Base-by-base conservation (phyloP, 192 early-diverging fungal genomes). In the Backusella tuberculispora region DNA sequence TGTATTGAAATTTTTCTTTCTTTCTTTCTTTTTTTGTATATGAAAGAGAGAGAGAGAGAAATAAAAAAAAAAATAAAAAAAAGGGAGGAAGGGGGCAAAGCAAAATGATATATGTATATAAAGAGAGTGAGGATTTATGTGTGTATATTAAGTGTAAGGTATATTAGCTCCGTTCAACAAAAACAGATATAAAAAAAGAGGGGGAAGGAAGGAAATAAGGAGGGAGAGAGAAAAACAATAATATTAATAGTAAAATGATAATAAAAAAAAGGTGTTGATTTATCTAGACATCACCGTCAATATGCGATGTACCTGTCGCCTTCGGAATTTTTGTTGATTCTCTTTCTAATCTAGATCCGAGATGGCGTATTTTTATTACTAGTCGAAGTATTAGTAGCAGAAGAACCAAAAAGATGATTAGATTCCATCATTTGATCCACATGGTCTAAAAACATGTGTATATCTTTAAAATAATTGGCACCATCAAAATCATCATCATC, bases 401-500 rank as follows among this genome's bases (percentile, higher is more conserved):
- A 60, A 60, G 21, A 5, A 13, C 53, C 53, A 60, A 60, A 60
- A 60, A 60, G 19, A 12, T 60, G 9, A 60, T 60, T 60, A 19
- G 53, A 60, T 13, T 26, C 53, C 53, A 60, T 60, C 53, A 60
- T 60, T 60, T 60, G 21, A 60, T 60, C 53, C 10, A 60, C 53
- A 60, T 60, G 53, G 53, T 60, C 53, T 60, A 60, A 60, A 60
- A 60, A 60, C 53, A 60, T 60, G 21, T 60, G 53, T 60, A 60
- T 60, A 10, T 60, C 21, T 26, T 4, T 60, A 14, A 60, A 60
- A 60, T 60, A 60, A 60, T 29, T 60, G 53, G 21, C 12, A 10
- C 53, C 53, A 0, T 60, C 53, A 60, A 60, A 60, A 9, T 26
- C 42, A 43, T 43, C 53, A 13, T 24, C 53, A 26, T 60, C 24